Percentiles rank a stretch among this genome's conserved stretches.
Conservation (phyloP, 371 early-diverging fungal genomes). For the Mortierella sp. region DNA sequence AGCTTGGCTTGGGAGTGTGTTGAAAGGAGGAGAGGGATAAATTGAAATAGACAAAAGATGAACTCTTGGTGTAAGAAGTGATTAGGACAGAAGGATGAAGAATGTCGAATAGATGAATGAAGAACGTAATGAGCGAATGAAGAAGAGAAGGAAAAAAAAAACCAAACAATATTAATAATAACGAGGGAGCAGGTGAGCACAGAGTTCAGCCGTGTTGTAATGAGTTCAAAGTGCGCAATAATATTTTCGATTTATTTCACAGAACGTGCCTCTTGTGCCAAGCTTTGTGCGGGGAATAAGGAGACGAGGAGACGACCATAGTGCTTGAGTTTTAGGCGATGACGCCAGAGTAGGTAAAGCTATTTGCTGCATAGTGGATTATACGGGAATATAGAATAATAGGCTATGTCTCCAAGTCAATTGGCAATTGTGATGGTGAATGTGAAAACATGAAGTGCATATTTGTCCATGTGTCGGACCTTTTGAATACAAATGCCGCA, state of each 20-base stretch:
- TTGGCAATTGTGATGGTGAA: background rate
- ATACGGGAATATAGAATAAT: background rate
- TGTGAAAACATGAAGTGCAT: background rate
- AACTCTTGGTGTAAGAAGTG: background rate
- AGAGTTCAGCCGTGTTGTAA: background rate
- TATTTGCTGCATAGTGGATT: no score
- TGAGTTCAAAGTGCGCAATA: background rate
- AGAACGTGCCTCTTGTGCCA: no score
- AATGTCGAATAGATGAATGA: background rate
- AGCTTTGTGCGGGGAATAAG: no score
- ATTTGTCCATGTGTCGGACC: slow-evolving; percentile 8
- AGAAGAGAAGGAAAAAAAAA: background rate
- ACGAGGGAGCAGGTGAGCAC: background rate
- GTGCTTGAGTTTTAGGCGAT: no score
- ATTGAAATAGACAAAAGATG: background rate
- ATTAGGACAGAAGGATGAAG: background rate
- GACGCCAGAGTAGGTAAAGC: no score
- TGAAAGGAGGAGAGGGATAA: background rate
- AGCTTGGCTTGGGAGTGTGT: background rate
- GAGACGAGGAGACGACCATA: no score
- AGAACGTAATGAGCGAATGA: slow-evolving; percentile 3
- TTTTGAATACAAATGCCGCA: no score
- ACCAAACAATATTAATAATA: background rate
- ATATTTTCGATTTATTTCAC: background rate
- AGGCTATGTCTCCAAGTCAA: background rate